Conservation (phyloP, 805 yeast genomes). For the Brettanomyces bruxellensis region DNA sequence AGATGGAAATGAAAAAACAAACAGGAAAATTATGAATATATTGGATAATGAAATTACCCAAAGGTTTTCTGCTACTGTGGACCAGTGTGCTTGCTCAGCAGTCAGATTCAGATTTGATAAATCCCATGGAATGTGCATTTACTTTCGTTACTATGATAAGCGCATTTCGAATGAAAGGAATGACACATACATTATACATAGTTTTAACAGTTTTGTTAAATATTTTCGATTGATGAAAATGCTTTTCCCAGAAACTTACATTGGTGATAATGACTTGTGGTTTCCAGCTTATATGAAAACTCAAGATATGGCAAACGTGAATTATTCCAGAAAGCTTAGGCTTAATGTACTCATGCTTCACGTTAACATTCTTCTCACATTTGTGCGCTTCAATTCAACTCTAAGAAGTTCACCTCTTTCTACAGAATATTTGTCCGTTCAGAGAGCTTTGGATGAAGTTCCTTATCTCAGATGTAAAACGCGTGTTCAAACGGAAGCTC, state of each 20-base stretch:
- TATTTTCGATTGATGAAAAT: conserved; percentile 27
- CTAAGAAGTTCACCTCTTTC: conserved; percentile 28
- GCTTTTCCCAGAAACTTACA: conserved; percentile 26
- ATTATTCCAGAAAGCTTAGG: conserved; percentile 32
- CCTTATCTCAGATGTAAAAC: conserved; percentile 7
- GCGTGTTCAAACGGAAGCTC: background rate
- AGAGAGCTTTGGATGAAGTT: conserved; percentile 19
- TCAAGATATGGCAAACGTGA: conserved; percentile 15
- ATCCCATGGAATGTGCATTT: conserved; percentile 19
- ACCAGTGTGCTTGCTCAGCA: conserved; percentile 18
- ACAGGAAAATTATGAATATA: conserved; percentile 23
- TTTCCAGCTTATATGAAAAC: conserved; percentile 14
- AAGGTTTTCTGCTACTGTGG: conserved; percentile 13
- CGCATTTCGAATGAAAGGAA: background rate
- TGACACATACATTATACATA: conserved; percentile 17
- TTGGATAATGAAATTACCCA: conserved; percentile 23
- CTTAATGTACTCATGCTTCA: conserved; percentile 38
- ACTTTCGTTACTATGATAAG: conserved; percentile 11
- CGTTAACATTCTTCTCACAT: conserved; percentile 39
- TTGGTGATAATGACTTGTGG: conserved; percentile 15
- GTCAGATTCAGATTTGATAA: conserved; percentile 24
- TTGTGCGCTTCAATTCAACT: conserved; percentile 31
- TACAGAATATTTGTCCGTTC: conserved; percentile 32
- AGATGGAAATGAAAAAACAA: conserved; percentile 2
- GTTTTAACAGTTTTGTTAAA: conserved; percentile 24